Evolutionary conservation across 2,329 filamentous ascomycete species (phyloP).

Genomic region (Fusarium caatingaense): DNA sequence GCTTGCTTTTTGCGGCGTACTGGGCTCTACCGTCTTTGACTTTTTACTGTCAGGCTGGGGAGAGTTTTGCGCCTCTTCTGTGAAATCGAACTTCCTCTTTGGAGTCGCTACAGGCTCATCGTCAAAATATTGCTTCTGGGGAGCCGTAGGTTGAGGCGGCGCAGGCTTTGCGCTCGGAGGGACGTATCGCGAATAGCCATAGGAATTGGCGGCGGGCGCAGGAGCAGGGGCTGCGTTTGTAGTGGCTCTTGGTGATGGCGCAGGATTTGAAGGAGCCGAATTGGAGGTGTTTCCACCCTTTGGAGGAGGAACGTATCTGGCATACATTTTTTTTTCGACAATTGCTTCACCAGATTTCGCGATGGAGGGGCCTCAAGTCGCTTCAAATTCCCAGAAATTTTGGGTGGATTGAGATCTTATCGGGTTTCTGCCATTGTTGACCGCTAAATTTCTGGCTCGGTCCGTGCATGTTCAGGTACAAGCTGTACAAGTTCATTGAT

Average conservation of each 20-base stretch:
- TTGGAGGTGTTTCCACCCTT: conserved; percentile 32
- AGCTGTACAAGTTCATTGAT: not conserved
- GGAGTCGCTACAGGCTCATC: conserved; percentile 45
- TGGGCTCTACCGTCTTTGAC: conserved; percentile 44
- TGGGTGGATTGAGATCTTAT: conserved; percentile 50
- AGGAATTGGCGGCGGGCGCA: conserved; percentile 34
- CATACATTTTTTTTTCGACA: conserved; percentile 53
- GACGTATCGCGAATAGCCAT: conserved; percentile 57
- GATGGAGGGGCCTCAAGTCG: conserved; percentile 29
- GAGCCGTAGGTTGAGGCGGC: conserved; percentile 2
- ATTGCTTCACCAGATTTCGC: conserved; percentile 20
- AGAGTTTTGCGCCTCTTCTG: conserved; percentile 44
- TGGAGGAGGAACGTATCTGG: conserved; percentile 56
- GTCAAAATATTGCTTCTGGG: conserved; percentile 46
- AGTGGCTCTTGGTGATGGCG: not conserved
- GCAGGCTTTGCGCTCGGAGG: conserved; percentile 47
- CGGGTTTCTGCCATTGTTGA: conserved; percentile 52
- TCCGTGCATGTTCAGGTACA: not conserved
- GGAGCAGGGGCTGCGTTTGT: not conserved
- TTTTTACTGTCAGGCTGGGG: conserved; percentile 51
- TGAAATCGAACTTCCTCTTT: conserved; percentile 54
- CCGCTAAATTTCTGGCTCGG: conserved; percentile 49
- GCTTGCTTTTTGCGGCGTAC: conserved; percentile 8
- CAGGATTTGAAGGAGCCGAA: not conserved
- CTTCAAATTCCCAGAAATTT: conserved; percentile 49